Percentiles rank a stretch among this genome's conserved stretches.
Evolutionary conservation across 164 flowering plant species (phyloP).

Genomic region (Vitis amurensis): DNA sequence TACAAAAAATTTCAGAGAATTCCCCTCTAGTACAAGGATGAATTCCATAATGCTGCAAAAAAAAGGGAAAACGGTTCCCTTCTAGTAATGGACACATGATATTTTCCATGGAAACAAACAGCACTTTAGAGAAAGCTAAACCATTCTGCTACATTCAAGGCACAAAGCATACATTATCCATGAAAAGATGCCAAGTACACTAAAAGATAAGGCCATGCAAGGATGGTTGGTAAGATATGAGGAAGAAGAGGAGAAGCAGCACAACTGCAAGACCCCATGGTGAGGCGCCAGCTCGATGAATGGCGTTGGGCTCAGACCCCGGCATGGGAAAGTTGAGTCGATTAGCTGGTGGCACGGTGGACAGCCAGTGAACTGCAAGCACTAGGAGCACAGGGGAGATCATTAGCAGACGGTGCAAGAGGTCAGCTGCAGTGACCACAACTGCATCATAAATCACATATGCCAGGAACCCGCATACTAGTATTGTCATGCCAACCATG

Average conservation of each 20-base stretch:
- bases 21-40: too few species aligned
- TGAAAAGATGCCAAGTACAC: not conserved
- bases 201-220: slow-evolving; percentile 22
- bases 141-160: too few species aligned
- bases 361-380: slow-evolving; percentile 43
- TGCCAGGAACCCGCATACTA: slow-evolving; percentile 27
- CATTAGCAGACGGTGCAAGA: slow-evolving; percentile 32
- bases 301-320: slow-evolving; percentile 40
- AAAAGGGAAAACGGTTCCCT: too few species aligned
- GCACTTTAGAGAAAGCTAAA: too few species aligned
- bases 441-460: slow-evolving; percentile 37
- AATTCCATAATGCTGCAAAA: too few species aligned
- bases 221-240: slow-evolving; percentile 41
- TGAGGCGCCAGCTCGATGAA: slow-evolving; percentile 43
- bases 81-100: too few species aligned
- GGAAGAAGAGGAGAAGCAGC: slow-evolving; percentile 31
- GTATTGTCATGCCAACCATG: not conserved
- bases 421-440: slow-evolving; percentile 37
- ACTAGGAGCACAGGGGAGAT: slow-evolving; percentile 38
- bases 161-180: too few species aligned
- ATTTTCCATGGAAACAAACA: too few species aligned
- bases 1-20: too few species aligned
- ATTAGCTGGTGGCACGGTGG: slow-evolving; percentile 19
- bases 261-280: slow-evolving; percentile 45
- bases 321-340: slow-evolving; percentile 27